Conservation (phyloP, 139 green algal genomes). For the Chlorella sp. region DNA sequence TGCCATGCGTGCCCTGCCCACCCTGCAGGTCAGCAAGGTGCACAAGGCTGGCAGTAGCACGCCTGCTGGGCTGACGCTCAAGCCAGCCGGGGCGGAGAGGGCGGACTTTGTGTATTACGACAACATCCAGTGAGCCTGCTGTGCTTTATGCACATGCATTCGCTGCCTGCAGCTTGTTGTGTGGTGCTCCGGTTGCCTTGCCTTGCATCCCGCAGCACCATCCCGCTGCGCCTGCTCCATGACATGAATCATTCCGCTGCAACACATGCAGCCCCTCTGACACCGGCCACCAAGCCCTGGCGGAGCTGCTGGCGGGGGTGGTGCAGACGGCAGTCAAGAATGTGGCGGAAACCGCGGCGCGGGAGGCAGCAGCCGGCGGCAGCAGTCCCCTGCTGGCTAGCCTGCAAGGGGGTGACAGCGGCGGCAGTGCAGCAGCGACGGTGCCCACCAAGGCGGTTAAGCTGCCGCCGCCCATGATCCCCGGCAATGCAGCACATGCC, state of each 20-base stretch:
- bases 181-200: too few species aligned
- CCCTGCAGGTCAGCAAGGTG: not conserved
- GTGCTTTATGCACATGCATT: not conserved
- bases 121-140: constrained; percentile 1
- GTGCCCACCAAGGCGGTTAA: too few species aligned
- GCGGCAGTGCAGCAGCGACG: not conserved
- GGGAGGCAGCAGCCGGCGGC: not conserved
- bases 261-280: not conserved
- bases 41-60: not conserved
- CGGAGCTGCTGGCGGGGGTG: constrained; percentile 6
- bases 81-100: not conserved
- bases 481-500: not conserved
- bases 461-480: constrained; percentile 24
- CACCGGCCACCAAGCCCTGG: constrained; percentile 14
- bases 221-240: too few species aligned
- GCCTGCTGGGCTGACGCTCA: not conserved
- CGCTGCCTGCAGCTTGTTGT: too few species aligned
- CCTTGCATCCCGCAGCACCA: too few species aligned
- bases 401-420: not conserved
- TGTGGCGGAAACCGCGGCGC: not conserved
- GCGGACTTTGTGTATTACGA: not conserved
- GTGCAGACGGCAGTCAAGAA: not conserved
- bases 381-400: not conserved
- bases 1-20: not conserved
- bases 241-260: too few species aligned